These are phyloP conservation scores for Tylopilus subfusipes DNA, from an alignment of 768 basidiomycete species.

Conservation along the genomic window DNA sequence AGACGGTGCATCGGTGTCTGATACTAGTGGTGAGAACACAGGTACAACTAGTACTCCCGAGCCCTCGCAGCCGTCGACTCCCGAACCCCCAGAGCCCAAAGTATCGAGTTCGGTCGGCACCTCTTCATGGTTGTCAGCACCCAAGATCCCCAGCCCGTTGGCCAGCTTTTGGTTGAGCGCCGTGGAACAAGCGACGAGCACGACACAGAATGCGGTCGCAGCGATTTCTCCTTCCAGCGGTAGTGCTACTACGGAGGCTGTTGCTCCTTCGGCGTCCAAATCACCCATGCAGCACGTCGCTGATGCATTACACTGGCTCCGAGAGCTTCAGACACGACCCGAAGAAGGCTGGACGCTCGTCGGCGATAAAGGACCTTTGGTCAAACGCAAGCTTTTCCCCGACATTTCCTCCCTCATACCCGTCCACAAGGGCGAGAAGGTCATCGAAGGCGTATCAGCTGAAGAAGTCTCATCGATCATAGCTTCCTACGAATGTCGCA, in stretches of 20 bases:
- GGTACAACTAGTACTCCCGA: conserved; percentile 12
- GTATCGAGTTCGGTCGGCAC: conserved; percentile 12
- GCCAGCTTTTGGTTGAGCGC: conserved; percentile 70
- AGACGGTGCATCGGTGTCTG: conserved; percentile 35
- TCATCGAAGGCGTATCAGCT: conserved; percentile 90
- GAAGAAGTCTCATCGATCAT: conserved; percentile 83
- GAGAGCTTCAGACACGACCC: conserved; percentile 60
- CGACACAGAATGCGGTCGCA: conserved; percentile 75
- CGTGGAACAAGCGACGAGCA: conserved; percentile 66
- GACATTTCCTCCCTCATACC: conserved; percentile 79
- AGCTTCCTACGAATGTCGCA: conserved; percentile 64
- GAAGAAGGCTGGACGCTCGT: conserved; percentile 73
- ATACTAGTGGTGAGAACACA: conserved; percentile 17
- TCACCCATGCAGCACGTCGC: conserved; percentile 77
- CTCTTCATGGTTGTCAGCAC: conserved; percentile 53
- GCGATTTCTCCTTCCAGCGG: conserved; percentile 60
- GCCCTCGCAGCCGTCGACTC: conserved; percentile 17
- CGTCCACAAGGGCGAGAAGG: conserved; percentile 83
- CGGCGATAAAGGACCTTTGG: conserved; percentile 69
- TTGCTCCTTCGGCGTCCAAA: conserved; percentile 52
- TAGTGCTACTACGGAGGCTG: conserved; percentile 35
- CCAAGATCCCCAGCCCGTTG: conserved; percentile 67
- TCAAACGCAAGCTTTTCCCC: conserved; percentile 72
- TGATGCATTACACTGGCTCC: conserved; percentile 77
- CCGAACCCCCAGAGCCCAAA: conserved; percentile 21